phyloP scores from a whole-genome alignment of 192 early-diverging fungal species.

The Coemansia biformis region DNA sequence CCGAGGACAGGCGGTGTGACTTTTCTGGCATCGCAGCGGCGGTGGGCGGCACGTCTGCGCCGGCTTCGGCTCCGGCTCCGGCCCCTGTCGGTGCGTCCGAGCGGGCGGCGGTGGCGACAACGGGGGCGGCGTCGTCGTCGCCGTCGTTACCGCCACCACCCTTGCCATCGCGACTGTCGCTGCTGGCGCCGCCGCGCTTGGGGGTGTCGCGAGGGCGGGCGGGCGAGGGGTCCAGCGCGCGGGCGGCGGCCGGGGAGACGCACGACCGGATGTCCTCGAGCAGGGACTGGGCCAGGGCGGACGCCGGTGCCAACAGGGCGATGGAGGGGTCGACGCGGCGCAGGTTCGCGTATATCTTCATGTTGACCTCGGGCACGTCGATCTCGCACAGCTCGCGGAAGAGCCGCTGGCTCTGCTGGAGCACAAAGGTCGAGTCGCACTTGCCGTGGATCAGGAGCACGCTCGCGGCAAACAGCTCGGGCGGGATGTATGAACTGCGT shows the following conservation, averaged over 20 bases:
- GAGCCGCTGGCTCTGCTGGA: conserved; percentile 45
- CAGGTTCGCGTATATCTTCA: conserved; percentile 51
- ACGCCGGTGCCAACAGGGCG: conserved; percentile 40
- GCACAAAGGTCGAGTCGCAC: conserved; percentile 48
- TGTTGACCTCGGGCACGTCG: conserved; percentile 48
- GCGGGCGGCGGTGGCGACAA: background rate
- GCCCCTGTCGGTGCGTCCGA: background rate
- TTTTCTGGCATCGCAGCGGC: too few species aligned
- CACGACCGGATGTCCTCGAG: conserved; percentile 47
- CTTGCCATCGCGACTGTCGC: background rate
- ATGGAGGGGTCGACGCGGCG: conserved; percentile 49
- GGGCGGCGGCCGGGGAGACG: conserved; percentile 13
- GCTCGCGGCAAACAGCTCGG: conserved; percentile 35
- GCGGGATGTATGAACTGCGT: conserved; percentile 31
- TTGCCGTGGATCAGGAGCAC: conserved; percentile 47
- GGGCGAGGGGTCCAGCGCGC: background rate
- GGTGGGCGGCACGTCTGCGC: background rate
- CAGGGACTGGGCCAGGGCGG: conserved; percentile 46
- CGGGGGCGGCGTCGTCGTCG: background rate
- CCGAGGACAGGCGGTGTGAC: too few species aligned
- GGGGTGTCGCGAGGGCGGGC: background rate
- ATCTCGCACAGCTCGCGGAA: conserved; percentile 44
- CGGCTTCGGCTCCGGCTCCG: background rate
- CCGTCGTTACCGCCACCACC: background rate
- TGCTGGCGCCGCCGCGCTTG: conserved; percentile 1